Evolutionary conservation across 2,329 filamentous ascomycete genomes (phyloP).

Genomic region (Arthroderma sp.): DNA sequence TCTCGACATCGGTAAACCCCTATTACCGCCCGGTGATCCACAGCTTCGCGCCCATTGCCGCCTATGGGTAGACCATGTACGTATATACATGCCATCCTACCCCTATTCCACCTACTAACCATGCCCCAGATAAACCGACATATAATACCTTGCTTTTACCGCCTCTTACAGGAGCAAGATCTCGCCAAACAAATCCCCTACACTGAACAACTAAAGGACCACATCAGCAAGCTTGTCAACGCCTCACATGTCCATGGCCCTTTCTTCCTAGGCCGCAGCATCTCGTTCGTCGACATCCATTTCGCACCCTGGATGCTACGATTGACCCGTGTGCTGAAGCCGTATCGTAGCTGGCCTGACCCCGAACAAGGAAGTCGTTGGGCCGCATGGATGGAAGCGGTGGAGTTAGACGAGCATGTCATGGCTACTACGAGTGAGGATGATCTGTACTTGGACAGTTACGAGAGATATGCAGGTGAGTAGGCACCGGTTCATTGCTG

Average conservation of each 20-base stretch:
- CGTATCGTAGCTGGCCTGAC: slow-evolving; percentile 55
- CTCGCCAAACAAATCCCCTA: slow-evolving; percentile 45
- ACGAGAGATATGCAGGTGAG: slow-evolving; percentile 50
- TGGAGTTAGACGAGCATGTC: slow-evolving; percentile 53
- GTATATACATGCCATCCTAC: slow-evolving; percentile 18
- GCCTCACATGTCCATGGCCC: slow-evolving; percentile 51
- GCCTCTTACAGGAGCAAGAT: slow-evolving; percentile 56
- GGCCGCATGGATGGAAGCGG: slow-evolving; percentile 57
- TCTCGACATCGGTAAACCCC: slow-evolving; percentile 44
- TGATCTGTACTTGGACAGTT: slow-evolving; percentile 54
- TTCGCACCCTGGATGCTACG: slow-evolving; percentile 64
- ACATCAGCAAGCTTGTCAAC: slow-evolving; percentile 51
- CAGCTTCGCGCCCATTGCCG: slow-evolving; percentile 61
- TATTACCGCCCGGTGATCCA: slow-evolving; percentile 54
- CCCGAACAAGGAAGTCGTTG: slow-evolving; percentile 52
- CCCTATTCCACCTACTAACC: slow-evolving; percentile 6
- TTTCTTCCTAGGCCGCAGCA: slow-evolving; percentile 50
- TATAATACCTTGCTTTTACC: slow-evolving; percentile 66
- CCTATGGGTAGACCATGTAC: slow-evolving; percentile 68
- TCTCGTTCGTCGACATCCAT: slow-evolving; percentile 60
- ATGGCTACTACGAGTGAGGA: slow-evolving; percentile 55
- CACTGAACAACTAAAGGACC: slow-evolving; percentile 50
- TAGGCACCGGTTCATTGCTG: too few species aligned
- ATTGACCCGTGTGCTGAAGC: slow-evolving; percentile 52
- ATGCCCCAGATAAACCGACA: slow-evolving; percentile 54